Base-by-base conservation (phyloP, 1,284 basidiomycete species). In the Ustilago trichophora region DNA sequence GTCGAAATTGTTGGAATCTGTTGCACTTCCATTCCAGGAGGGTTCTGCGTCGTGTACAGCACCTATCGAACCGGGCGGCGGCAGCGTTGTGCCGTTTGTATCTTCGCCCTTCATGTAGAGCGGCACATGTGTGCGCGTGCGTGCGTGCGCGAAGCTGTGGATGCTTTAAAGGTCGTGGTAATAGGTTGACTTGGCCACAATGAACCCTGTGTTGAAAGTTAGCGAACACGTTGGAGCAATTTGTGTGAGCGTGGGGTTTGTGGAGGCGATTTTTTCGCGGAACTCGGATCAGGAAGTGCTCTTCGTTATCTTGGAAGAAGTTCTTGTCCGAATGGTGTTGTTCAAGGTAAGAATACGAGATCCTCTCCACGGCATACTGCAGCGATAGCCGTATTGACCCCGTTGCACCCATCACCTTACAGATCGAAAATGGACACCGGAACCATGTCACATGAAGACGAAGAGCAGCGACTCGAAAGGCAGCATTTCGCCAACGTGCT, bases 401-500 rank as follows among this genome's bases (percentile, higher is more conserved):
- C n/a, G n/a, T n/a, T n/a, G n/a, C n/a, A n/a, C n/a, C n/a, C n/a
- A n/a, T n/a, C n/a, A n/a, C n/a, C n/a, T n/a, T n/a, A n/a, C n/a
- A n/a, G n/a, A n/a, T n/a, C n/a, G n/a, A n/a, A n/a, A n/a, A n/a
- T n/a, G n/a, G n/a, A n/a, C n/a, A n/a, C n/a, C n/a, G n/a, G n/a
- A 35, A 35, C 16, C 16, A 16, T 35, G 18, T 21, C 50, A 5
- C 31, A 53, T 12, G 49, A 58, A 34, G 65, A 58, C 36, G 50
- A 58, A 33, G 51, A 58, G 7, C 58, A 67, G 44, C 60, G 53
- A 7, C 49, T 48, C 13, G 77, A 80, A 47, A 49, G 64, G n/a
- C 62, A 54, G 12, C 79, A 80, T 41, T 78, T 80, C 46, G 54
- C 56, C 34, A 66, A 51, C 15, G 79, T 80, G 16, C 59, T 80